Percentiles rank a stretch among this genome's conserved stretches.
Evolutionary conservation across 495 filamentous ascomycete species (phyloP).

Genomic region (Filosporella fistucella): DNA sequence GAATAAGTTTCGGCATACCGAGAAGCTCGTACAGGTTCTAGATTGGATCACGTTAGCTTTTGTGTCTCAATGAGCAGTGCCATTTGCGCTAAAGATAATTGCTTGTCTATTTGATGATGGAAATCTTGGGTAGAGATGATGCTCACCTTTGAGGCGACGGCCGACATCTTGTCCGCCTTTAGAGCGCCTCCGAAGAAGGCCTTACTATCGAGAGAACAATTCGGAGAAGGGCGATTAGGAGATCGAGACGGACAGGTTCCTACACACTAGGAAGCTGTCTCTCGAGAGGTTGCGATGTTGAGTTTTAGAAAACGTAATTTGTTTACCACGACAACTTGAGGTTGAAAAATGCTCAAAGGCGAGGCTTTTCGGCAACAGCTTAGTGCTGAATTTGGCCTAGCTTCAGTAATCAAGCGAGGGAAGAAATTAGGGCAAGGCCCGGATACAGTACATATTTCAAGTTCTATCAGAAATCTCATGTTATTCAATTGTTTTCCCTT

Average conservation of each 20-base stretch:
- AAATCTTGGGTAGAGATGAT: neutral
- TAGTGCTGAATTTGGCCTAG: neutral
- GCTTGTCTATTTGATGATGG: conserved; percentile 4
- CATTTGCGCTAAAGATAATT: neutral
- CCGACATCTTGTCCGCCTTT: conserved; percentile 53
- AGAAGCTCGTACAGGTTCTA: conserved; percentile 88
- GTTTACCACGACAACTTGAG: neutral
- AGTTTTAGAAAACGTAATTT: neutral
- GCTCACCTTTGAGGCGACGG: conserved; percentile 56
- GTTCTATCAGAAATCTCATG: too few species aligned
- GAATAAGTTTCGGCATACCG: conserved; percentile 54
- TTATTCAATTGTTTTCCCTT: too few species aligned
- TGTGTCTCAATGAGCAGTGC: conserved; percentile 1
- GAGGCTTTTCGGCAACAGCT: too few species aligned
- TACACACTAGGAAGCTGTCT: conserved; percentile 28
- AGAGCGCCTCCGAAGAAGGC: conserved; percentile 44
- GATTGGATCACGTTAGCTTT: conserved; percentile 28
- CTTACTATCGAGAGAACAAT: conserved; percentile 28
- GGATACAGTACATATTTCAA: too few species aligned
- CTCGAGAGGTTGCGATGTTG: conserved; percentile 18
- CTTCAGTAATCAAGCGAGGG: neutral
- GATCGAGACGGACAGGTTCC: conserved; percentile 28
- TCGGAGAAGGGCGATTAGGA: conserved; percentile 10
- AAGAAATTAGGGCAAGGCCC: neutral
- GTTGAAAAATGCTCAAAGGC: too few species aligned